Evolutionary conservation across 1,284 basidiomycete genomes (phyloP), one percentile per base, ranked within the genome.

Genomic region (Trichosporon sp.): DNA sequence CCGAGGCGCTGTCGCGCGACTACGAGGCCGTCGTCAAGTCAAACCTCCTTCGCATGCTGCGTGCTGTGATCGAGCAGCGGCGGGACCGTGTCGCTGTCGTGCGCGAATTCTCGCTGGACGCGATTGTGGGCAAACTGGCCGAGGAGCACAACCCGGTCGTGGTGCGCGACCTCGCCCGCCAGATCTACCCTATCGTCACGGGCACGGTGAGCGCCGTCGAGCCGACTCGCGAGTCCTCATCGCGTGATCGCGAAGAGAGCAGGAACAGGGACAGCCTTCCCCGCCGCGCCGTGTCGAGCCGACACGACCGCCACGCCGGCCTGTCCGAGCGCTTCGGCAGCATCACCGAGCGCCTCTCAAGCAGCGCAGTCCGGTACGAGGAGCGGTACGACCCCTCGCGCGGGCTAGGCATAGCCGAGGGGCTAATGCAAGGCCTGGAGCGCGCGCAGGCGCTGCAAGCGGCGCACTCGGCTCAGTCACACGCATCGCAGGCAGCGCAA

Each of bases 21-120:
- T 71, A 86, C 77, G 90, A 92, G 72, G 89, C 94, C 0, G 89
- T 96, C 56, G 91, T 95, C 23, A 87, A 93, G 59, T 86, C 97
- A 59, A 95, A 93, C 76, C 83, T 99, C 34, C 83, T 99, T 54
- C 87, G 91, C 64, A 87, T 98, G 65, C 84, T 95, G 36, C 87
- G 89, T 66, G 85, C 89, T 0, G 87, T 95, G 1, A 94, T 90
- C 79, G 95, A 98, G 69, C 86, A 89, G 5, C 90, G 92, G 70
- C 91, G 91, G 0, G 91, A 93, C 73, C 85, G 89, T n/a, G 86
- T 86, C 1, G 86, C 87, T 68, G 83, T 95, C 46, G 89, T 95
- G 19, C 87, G 90, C 72, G 84, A 86, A 58, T 94, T 89, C 73
- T 88, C 88, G 0, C 82, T 96, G 46, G 83, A 88, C 62, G 86